These are phyloP conservation scores for Aschersonia sp. DNA, from an alignment of 2,329 filamentous ascomycete genomes.

Conservation along the genomic window DNA sequence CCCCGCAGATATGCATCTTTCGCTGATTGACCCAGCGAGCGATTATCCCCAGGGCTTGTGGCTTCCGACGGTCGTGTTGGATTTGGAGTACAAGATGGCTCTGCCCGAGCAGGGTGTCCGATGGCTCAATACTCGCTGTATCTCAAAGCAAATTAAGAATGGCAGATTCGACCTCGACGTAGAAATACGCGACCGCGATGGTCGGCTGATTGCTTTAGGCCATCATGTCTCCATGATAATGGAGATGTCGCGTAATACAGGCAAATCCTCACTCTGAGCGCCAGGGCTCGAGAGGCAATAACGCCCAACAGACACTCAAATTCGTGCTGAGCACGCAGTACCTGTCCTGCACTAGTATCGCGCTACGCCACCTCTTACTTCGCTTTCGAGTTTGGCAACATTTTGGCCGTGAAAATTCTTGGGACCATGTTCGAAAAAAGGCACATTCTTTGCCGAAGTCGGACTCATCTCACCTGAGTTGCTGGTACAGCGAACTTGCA, in stretches of 20 bases:
- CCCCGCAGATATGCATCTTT: constrained; percentile 21
- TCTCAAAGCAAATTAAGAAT: constrained; percentile 52
- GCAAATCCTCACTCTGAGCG: background rate
- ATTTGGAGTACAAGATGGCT: constrained; percentile 60
- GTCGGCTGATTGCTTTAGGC: constrained; percentile 13
- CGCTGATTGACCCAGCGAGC: constrained; percentile 1
- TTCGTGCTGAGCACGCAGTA: too few species aligned
- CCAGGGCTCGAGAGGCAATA: too few species aligned
- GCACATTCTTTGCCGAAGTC: too few species aligned
- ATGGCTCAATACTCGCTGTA: constrained; percentile 53
- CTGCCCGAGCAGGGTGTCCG: constrained; percentile 53
- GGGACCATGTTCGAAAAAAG: too few species aligned
- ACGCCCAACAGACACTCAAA: too few species aligned
- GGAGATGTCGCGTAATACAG: constrained; percentile 5
- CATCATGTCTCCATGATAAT: constrained; percentile 12
- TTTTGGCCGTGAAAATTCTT: too few species aligned
- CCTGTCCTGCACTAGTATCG: too few species aligned
- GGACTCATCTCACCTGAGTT: too few species aligned
- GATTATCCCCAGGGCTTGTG: constrained; percentile 29
- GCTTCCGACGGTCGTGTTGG: constrained; percentile 64
- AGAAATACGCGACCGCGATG: constrained; percentile 33
- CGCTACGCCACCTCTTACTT: too few species aligned
- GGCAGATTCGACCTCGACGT: constrained; percentile 64
- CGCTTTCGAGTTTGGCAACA: too few species aligned
- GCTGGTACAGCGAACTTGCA: too few species aligned